Percentiles rank a stretch among this genome's conserved stretches.
Conservation (phyloP, 305 asterid genomes). For the Fraxinus dipetala region DNA sequence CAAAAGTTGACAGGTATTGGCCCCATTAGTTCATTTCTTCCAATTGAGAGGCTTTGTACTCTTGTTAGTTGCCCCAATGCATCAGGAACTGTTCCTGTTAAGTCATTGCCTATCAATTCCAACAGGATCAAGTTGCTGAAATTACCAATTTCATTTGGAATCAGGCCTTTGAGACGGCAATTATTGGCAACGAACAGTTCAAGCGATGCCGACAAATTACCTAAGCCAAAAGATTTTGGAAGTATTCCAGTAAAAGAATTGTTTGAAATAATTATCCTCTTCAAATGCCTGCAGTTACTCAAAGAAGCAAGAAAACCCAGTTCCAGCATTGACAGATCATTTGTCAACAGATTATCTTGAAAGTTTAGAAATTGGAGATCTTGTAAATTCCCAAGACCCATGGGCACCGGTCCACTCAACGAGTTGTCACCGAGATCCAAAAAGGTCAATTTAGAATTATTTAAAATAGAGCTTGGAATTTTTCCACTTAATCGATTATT, state of each 20-base stretch:
- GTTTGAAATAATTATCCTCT: accelerated
- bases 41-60: background rate
- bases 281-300: background rate
- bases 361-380: background rate
- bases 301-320: background rate
- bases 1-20: background rate
- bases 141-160: background rate
- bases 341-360: background rate
- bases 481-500: background rate
- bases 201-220: background rate
- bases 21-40: background rate
- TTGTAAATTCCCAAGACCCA: background rate
- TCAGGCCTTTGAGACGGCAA: background rate
- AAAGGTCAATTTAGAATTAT: background rate
- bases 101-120: background rate
- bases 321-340: background rate
- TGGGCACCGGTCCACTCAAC: background rate
- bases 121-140: slow-evolving; percentile 8
- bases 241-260: background rate
- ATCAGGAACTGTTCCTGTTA: slow-evolving; percentile 17
- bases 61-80: slow-evolving; percentile 3
- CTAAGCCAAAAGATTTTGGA: background rate
- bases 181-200: accelerated
- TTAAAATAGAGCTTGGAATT: background rate
- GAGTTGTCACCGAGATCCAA: background rate